These are phyloP conservation scores for Aspergillus sclerotiicarbonarius DNA, from an alignment of 495 filamentous ascomycete species.

Conservation along the genomic window DNA sequence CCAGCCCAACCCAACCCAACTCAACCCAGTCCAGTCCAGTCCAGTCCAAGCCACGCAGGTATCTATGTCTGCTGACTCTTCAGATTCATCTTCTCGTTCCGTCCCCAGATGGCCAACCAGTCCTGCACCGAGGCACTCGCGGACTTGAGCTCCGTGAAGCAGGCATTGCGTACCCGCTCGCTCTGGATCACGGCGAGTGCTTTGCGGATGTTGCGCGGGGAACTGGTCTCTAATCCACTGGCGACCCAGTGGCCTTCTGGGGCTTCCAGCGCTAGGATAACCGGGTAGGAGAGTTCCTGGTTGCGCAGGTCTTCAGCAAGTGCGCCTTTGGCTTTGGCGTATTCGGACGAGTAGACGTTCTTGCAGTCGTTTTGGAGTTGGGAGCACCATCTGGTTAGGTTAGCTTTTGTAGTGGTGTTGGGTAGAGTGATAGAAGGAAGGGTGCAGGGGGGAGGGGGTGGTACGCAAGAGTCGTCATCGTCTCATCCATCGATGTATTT, in stretches of 20 bases:
- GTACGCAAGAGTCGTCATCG: conserved; percentile 23
- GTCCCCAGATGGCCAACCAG: conserved; percentile 19
- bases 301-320: conserved; percentile 34
- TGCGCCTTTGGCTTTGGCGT: conserved; percentile 25
- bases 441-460: background rate
- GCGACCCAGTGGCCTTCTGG: conserved; percentile 19
- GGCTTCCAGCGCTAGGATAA: conserved; percentile 26
- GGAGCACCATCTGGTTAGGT: conserved; percentile 23
- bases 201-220: conserved; percentile 20
- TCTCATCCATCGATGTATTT: conserved; percentile 17
- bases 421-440: background rate
- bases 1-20: too few species aligned
- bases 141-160: conserved; percentile 16
- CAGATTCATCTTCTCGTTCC: conserved; percentile 23
- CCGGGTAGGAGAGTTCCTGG: conserved; percentile 29
- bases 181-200: conserved; percentile 21
- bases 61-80: conserved; percentile 35
- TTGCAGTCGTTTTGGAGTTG: conserved; percentile 36
- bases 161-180: conserved; percentile 16
- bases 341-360: conserved; percentile 32
- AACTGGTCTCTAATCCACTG: conserved; percentile 14
- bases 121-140: conserved; percentile 19
- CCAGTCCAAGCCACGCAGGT: conserved; percentile 15
- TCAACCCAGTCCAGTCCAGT: too few species aligned
- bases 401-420: background rate